Percentiles rank a stretch among this genome's conserved stretches.
These are phyloP conservation scores for Artemisia annua DNA, from an alignment of 129 eudicot genomes.

Conservation along the genomic window DNA sequence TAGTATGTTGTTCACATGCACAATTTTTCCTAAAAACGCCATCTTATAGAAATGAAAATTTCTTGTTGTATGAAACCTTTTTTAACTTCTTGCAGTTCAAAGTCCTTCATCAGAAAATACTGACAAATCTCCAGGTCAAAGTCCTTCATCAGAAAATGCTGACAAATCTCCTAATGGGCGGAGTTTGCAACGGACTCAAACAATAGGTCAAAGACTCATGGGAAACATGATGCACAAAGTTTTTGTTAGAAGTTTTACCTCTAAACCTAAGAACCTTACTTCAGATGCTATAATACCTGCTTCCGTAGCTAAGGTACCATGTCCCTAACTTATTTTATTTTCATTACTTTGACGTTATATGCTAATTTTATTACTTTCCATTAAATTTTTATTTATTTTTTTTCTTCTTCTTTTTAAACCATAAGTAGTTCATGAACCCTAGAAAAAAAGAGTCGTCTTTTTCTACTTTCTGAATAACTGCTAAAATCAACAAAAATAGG, in stretches of 20 bases:
- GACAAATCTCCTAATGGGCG: constrained; percentile 41
- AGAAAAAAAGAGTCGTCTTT: too few relatives aligned
- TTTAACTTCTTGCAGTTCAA: constrained; percentile 34
- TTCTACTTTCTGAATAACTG: too few relatives aligned
- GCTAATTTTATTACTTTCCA: too few relatives aligned
- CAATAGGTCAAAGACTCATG: constrained; percentile 87
- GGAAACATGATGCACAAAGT: constrained; percentile 83
- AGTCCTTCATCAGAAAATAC: background rate
- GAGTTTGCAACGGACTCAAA: constrained; percentile 65
- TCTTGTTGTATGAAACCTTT: background rate
- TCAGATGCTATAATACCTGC: constrained; percentile 48
- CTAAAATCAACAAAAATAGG: too few relatives aligned
- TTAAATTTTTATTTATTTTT: too few relatives aligned
- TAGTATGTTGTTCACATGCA: constrained; percentile 7
- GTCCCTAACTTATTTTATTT: background rate
- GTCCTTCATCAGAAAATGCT: constrained; percentile 43
- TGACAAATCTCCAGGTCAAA: constrained; percentile 38
- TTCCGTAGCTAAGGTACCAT: constrained; percentile 66
- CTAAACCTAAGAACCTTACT: constrained; percentile 51
- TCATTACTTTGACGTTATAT: too few relatives aligned
- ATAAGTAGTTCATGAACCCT: too few relatives aligned
- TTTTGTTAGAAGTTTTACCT: constrained; percentile 72
- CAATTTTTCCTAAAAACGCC: background rate
- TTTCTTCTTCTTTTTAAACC: too few relatives aligned
- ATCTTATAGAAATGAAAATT: too few relatives aligned